Evolutionary conservation across 352 stramenopile genomes (phyloP), one percentile per base, ranked within the genome.

Genomic region (Phytopythium helicoides): DNA sequence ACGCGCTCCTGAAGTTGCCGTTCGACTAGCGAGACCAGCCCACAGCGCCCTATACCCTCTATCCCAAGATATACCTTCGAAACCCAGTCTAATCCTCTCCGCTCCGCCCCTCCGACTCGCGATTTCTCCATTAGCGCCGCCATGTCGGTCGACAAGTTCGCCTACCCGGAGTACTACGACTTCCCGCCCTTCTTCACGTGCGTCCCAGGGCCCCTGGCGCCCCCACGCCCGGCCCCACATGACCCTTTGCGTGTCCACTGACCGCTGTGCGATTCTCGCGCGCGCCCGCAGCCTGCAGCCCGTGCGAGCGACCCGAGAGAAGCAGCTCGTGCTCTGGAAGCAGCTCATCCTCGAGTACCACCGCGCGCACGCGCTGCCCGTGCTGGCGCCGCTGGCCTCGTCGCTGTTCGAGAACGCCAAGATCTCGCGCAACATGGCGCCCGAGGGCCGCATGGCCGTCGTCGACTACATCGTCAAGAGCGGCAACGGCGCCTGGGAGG

Each of bases 121-220:
- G n/a, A 18, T 18, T 4, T n/a, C n/a, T 6, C 10, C 18, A 28
- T 3, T 26, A 3, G 31, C 22, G 34, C 18, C 21, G 21, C 40
- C 23, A 77, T 77, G 68, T 55, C 58, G 9, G 69, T 80, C 47
- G 77, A 92, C 61, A 84, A 86, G 52, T 94, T 92, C 63, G 69
- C 73, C 48, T 94, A 91, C 64, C 84, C 84, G 4, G 84, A 94
- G 58, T 91, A 91, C 64, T 92, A 91, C 71, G 71, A 92, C 60
- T 94, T 94, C 51, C 84, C 84, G 25, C 84, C 84, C 16, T 94
- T 94, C 58, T 94, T 92, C 66, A 94, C 84, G 75, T 87, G 55
- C 57, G 66, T 62, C 0, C 22, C 3, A 18, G 22, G 14, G 12
- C 39, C 5, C 23, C 19, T 35, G 12, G 14, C n/a, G n/a, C n/a